Percentiles rank a stretch among this genome's conserved stretches.
Evolutionary conservation across 1,139 yeast species (phyloP).

Genomic region (Yamadazyma triangularis): DNA sequence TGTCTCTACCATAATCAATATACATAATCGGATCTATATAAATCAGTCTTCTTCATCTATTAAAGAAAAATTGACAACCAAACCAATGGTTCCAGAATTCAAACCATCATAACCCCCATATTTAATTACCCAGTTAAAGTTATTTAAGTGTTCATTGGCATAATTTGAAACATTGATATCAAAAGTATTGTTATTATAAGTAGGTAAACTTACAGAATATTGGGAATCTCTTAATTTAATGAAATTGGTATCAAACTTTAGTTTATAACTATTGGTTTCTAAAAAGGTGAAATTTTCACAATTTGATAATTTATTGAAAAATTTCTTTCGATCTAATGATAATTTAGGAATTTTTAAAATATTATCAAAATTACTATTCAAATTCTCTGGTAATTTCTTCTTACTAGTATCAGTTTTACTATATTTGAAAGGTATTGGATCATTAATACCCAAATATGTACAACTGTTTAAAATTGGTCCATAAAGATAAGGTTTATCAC

Average conservation of each 20-base stretch:
- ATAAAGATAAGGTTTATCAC: conserved; percentile 58
- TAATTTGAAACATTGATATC: conserved; percentile 38
- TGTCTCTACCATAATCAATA: too few relatives aligned
- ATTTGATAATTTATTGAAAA: conserved; percentile 25
- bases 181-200: conserved; percentile 32
- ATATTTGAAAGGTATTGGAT: conserved; percentile 11
- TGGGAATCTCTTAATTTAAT: conserved; percentile 39
- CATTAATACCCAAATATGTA: conserved; percentile 28
- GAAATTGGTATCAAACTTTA: conserved; percentile 38
- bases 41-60: conserved; percentile 25
- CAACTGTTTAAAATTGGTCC: conserved; percentile 61
- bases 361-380: conserved; percentile 13
- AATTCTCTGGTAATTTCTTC: conserved; percentile 18
- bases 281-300: conserved; percentile 30
- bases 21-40: too few relatives aligned
- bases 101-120: conserved; percentile 36
- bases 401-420: conserved; percentile 9
- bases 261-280: conserved; percentile 20
- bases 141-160: conserved; percentile 39
- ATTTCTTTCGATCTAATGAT: conserved; percentile 29
- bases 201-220: conserved; percentile 40
- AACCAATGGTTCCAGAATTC: conserved; percentile 30
- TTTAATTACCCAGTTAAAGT: conserved; percentile 43
- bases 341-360: conserved; percentile 20
- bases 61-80: conserved; percentile 38